Evolutionary conservation across 2,329 filamentous ascomycete species (phyloP), one percentile per base, ranked within the genome.

Genomic region (Shiraia bambusicola): DNA sequence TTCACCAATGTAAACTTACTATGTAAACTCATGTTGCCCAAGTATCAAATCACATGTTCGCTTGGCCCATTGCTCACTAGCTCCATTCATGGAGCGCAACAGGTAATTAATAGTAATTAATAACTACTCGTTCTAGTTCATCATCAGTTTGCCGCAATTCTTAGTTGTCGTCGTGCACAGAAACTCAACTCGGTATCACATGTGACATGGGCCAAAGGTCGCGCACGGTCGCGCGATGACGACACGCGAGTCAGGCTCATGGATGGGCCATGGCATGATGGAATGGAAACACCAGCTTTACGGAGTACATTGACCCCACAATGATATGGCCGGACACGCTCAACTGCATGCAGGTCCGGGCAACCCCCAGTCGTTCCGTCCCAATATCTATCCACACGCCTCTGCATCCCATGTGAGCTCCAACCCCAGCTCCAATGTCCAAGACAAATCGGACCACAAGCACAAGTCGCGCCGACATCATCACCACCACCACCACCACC

Each of bases 391-490:
- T 28, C 52, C 59, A 31, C 46, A 54, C 14, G 40, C 39, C 11
- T 49, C 57, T 19, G 27, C 47, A 52, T 40, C 49, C 48, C 60
- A 61, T 14, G 49, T 62, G 45, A 66, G 46, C 42, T 54, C 58
- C 10, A 55, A 65, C 26, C 55, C 54, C 2, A 36, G 34, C 14
- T 27, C 51, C 15, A 42, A 46, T 31, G 37, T 53, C 9, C 46
- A 54, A 8, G 66, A 61, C 40, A 59, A 52, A 36, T 49, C 63
- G 31, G 62, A 65, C 34, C 55, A 58, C 36, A 50, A 57, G 31
- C 60, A 57, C 43, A 61, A 57, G 49, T 54, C 56, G 38, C 61
- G 61, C 22, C 52, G 58, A 34, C 55, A 65, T 33, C 58, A 60
- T 38, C 50, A 55, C 38, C 50, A 52, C 30, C 30, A 43, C 25